phyloP scores from a whole-genome alignment of 345 rosid genomes.

The Lumnitzera racemosa region DNA sequence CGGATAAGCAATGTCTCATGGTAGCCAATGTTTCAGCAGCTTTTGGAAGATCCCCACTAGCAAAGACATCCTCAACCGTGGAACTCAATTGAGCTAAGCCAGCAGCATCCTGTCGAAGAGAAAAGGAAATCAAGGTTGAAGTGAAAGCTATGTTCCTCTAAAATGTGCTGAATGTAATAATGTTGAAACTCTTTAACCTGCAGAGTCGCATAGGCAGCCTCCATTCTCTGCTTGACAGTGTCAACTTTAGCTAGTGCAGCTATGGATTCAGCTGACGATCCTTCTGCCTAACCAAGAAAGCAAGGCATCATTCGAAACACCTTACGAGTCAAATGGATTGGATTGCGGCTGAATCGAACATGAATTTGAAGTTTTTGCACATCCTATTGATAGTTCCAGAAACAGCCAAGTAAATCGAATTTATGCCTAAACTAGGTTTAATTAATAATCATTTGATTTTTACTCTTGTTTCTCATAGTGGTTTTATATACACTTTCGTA shows the following conservation, averaged over 20 bases:
- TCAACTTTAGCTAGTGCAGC: slow-evolving; percentile 92
- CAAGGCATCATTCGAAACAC: too few species aligned
- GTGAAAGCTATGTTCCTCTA: slow-evolving; percentile 2
- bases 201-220: slow-evolving; percentile 84
- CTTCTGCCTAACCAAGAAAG: slow-evolving; percentile 60
- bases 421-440: too few species aligned
- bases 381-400: too few species aligned
- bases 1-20: slow-evolving; percentile 98
- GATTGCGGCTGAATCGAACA: too few species aligned
- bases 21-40: slow-evolving; percentile 99
- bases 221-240: slow-evolving; percentile 96
- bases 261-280: slow-evolving; percentile 87
- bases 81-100: slow-evolving; percentile 94
- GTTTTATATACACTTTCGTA: too few species aligned
- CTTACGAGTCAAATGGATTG: too few species aligned
- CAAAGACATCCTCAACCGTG: slow-evolving; percentile 95
- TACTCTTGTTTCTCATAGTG: too few species aligned
- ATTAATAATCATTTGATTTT: too few species aligned
- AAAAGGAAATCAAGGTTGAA: not conserved
- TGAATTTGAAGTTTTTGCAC: too few species aligned
- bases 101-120: slow-evolving; percentile 71
- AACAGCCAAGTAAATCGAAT: too few species aligned
- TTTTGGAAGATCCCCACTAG: slow-evolving; percentile 94
- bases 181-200: slow-evolving; percentile 38
- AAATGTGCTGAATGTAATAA: not conserved